Base-by-base conservation (phyloP, 2,329 filamentous ascomycete genomes). In the Hymenoscyphus fructigenus region DNA sequence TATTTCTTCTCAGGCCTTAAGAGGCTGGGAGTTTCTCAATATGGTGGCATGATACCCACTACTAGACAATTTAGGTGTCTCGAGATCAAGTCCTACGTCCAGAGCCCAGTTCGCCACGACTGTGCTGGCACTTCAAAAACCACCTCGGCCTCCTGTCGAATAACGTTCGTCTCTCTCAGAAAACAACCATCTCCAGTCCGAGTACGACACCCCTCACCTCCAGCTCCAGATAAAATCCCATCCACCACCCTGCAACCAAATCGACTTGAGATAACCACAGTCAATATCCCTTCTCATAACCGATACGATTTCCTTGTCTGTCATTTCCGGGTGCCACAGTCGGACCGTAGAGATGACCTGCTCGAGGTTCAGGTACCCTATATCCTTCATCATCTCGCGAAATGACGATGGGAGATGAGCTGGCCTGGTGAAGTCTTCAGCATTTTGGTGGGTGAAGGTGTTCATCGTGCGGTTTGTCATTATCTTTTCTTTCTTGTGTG, bases 221-320 rank as follows among this genome's bases (percentile, higher is more conserved):
- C 56, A 57, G n/a, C n/a, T 6, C 56, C 56, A 57, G 29, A 57
- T n/a, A n/a, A 57, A 57, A 15, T 23, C 34, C 56, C 56, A 57
- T 32, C 56, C 56, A 15, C 28, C 56, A 29, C 17, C 20, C 9
- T 36, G 15, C 26, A 57, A 34, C 34, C 56, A 34, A 17, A 32
- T 17, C 6, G 56, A 57, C 17, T 29, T 57, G 12, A 57, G 28
- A 12, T 34, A 36, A n/a, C 34, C 17, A 15, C 56, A 29, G 5
- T 57, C 56, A 23, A 57, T 57, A 36, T 57, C 56, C 29, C 17
- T 57, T 23, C 29, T 20, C 56, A 57, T 60, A 17, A 50, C 59
- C n/a, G 23, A 28, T 20, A 47, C 5, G 29, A 26, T 53, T n/a
- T 61, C 26, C 32, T 32, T 50, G 26, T 61, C 59, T 53, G 29